Percentiles rank a stretch among this genome's conserved stretches.
Evolutionary conservation across 177 flowering plant species (phyloP).

Genomic region (Viscum album): DNA sequence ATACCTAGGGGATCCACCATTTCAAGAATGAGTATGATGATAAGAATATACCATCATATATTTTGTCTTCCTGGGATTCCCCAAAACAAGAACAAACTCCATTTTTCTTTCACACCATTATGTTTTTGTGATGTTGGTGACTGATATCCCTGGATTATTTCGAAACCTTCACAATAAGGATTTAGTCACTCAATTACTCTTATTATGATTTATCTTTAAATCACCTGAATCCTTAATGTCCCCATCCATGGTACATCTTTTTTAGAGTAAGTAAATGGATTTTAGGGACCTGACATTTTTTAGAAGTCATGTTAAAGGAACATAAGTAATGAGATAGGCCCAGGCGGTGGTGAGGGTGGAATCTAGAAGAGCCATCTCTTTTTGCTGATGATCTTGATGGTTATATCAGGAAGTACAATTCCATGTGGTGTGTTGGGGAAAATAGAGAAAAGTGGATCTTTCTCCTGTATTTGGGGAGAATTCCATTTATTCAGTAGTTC

Average conservation of each 20-base stretch:
- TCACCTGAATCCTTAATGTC: neutral
- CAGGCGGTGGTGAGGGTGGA: constrained; percentile 41
- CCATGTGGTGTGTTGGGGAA: too few relatives aligned
- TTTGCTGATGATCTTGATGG: constrained; percentile 54
- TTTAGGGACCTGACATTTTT: neutral
- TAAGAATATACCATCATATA: neutral
- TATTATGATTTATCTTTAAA: neutral
- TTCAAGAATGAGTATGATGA: too few relatives aligned
- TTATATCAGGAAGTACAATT: constrained; percentile 33
- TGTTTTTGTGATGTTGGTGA: neutral
- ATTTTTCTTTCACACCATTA: constrained; percentile 2
- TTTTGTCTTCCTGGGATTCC: neutral
- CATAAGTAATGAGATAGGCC: neutral
- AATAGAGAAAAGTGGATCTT: too few relatives aligned
- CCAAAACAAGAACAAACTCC: constrained; percentile 2
- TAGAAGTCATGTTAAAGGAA: neutral
- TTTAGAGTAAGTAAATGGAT: neutral
- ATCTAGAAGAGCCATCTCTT: constrained; percentile 77
- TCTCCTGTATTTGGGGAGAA: too few relatives aligned
- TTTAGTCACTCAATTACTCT: neutral
- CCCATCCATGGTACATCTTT: neutral
- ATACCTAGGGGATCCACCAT: too few relatives aligned
- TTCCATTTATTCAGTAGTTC: too few relatives aligned
- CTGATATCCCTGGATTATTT: neutral
- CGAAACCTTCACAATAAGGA: neutral